Conservation (phyloP, 108 stramenopile species). For the Poteriospumella lacustris region DNA sequence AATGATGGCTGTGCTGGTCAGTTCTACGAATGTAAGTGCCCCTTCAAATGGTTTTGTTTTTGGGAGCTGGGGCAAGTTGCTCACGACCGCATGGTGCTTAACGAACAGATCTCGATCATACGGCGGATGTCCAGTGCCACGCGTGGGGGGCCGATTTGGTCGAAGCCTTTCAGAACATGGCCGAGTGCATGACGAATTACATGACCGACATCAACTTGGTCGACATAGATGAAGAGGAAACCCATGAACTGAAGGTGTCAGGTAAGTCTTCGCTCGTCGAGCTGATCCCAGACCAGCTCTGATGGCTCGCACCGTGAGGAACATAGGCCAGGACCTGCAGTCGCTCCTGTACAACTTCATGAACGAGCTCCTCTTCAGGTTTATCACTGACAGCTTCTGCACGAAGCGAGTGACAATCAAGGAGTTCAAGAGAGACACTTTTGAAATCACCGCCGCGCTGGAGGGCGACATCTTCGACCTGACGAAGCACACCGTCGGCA, state of each 20-base stretch:
- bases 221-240: slow-evolving; percentile 37
- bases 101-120: slow-evolving; percentile 63
- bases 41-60: too few relatives aligned
- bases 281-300: neutral
- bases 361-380: slow-evolving; percentile 66
- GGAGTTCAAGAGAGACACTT: neutral
- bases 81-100: too few relatives aligned
- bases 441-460: neutral
- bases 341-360: slow-evolving; percentile 58
- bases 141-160: slow-evolving; percentile 56
- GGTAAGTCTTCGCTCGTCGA: slow-evolving; percentile 14
- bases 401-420: slow-evolving; percentile 37
- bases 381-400: slow-evolving; percentile 54
- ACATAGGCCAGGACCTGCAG: slow-evolving; percentile 53
- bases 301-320: too few relatives aligned
- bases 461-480: slow-evolving; percentile 53
- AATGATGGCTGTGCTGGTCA: slow-evolving; percentile 27
- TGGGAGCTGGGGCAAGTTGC: too few relatives aligned
- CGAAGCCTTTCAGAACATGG: slow-evolving; percentile 46
- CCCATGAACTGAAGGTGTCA: slow-evolving; percentile 31
- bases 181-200: slow-evolving; percentile 65
- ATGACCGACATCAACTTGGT: slow-evolving; percentile 58
- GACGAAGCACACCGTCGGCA: slow-evolving; percentile 62
- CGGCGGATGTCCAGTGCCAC: slow-evolving; percentile 72
- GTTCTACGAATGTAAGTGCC: slow-evolving; percentile 35